phyloP scores from a whole-genome alignment of 768 basidiomycete genomes.

The Panaeolus cyanescens region DNA sequence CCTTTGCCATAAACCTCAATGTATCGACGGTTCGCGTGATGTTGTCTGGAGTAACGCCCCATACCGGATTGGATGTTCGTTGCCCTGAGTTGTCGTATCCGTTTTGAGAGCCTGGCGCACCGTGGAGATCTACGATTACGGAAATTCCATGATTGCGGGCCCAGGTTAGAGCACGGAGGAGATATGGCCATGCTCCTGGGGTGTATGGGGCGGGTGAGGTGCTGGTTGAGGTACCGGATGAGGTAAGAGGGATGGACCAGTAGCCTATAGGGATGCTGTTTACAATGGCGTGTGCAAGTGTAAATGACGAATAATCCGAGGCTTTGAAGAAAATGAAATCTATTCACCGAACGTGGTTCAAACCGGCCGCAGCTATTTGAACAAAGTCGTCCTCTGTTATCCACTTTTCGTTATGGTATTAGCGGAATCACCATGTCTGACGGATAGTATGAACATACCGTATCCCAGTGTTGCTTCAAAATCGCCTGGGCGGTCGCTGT shows the following conservation, averaged over 20 bases:
- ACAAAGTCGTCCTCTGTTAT: constrained; percentile 71
- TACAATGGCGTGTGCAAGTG: background rate
- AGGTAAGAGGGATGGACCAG: constrained; percentile 75
- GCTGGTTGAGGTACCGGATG: constrained; percentile 49
- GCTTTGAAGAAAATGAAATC: constrained; percentile 6
- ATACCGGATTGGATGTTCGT: constrained; percentile 52
- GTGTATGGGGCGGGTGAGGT: constrained; percentile 55
- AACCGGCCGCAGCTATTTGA: constrained; percentile 63
- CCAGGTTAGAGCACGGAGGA: constrained; percentile 64
- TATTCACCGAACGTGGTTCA: constrained; percentile 68
- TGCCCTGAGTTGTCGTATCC: constrained; percentile 80
- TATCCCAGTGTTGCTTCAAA: constrained; percentile 52
- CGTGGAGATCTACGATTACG: constrained; percentile 78
- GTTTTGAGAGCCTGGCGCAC: constrained; percentile 62
- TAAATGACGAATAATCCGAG: background rate
- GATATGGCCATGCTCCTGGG: constrained; percentile 70
- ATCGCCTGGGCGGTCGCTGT: constrained; percentile 28
- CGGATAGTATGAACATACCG: constrained; percentile 11
- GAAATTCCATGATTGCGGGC: constrained; percentile 62
- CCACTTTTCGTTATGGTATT: constrained; percentile 16
- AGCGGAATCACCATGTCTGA: background rate
- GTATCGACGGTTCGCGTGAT: constrained; percentile 57
- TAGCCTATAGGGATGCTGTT: constrained; percentile 70
- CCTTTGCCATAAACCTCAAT: constrained; percentile 51
- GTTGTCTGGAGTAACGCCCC: constrained; percentile 53